Evolutionary conservation across 495 filamentous ascomycete genomes (phyloP).

Genomic region (Penicillium atrosanguineum): DNA sequence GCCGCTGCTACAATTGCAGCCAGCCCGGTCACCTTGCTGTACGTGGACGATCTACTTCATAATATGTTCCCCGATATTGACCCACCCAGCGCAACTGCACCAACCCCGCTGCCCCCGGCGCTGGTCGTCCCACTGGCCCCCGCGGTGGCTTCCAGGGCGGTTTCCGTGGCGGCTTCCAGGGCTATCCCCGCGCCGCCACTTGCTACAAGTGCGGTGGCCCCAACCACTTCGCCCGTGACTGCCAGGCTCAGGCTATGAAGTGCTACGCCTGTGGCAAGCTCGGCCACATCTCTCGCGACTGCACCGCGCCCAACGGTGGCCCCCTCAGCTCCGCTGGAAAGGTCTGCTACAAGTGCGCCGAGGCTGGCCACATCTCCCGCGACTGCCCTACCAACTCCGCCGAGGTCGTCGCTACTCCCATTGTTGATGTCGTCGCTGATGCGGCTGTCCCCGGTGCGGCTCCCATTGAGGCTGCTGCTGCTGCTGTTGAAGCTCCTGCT

Average conservation of each 20-base stretch:
- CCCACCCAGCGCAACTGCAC: conserved; percentile 76
- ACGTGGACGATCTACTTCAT: conserved; percentile 23
- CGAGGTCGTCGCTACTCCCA: conserved; percentile 30
- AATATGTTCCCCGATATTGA: not conserved
- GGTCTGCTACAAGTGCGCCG: conserved; percentile 97
- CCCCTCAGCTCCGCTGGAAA: conserved; percentile 94
- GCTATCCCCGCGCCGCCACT: conserved; percentile 75
- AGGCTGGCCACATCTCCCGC: conserved; percentile 93
- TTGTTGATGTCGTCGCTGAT: conserved; percentile 35
- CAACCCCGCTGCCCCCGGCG: conserved; percentile 56
- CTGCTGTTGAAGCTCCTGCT: conserved; percentile 40
- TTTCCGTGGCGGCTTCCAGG: conserved; percentile 68
- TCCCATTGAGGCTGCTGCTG: conserved; percentile 42
- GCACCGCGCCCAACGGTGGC: conserved; percentile 94
- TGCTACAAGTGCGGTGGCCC: conserved; percentile 99
- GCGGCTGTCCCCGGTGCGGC: conserved; percentile 31
- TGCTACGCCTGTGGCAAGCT: conserved; percentile 99
- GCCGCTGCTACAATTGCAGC: conserved; percentile 94
- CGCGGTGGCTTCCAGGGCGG: conserved; percentile 69
- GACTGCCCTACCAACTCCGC: conserved; percentile 67
- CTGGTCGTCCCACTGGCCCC: conserved; percentile 59
- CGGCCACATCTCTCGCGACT: conserved; percentile 97
- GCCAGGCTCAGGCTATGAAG: conserved; percentile 99
- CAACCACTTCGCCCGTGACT: conserved; percentile 98
- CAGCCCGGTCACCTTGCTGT: conserved; percentile 87